phyloP scores from a whole-genome alignment of 2,329 filamentous ascomycete genomes.

The Graphilbum fragrans region DNA sequence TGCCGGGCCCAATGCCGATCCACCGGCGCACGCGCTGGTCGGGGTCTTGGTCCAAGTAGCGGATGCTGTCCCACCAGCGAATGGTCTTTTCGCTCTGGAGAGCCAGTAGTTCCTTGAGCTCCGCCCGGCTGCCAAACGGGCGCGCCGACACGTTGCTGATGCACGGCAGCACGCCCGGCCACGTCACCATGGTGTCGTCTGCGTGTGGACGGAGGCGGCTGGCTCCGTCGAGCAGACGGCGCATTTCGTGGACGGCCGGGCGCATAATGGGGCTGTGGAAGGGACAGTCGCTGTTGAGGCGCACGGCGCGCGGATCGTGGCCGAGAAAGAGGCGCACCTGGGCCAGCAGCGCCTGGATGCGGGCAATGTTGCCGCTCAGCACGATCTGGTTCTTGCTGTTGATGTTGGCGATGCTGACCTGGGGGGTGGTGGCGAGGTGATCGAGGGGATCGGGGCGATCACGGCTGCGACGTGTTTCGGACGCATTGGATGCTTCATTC shows the following conservation, averaged over 20 bases:
- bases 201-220: constrained; percentile 41
- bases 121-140: constrained; percentile 60
- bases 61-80: constrained; percentile 87
- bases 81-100: constrained; percentile 85
- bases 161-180: constrained; percentile 64
- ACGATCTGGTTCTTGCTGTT: constrained; percentile 97
- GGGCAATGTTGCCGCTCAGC: constrained; percentile 72
- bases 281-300: constrained; percentile 75
- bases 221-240: constrained; percentile 47
- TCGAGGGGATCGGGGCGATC: no score
- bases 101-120: constrained; percentile 69
- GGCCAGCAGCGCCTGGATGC: constrained; percentile 68
- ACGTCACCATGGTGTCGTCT: constrained; percentile 55
- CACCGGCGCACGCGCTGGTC: constrained; percentile 58
- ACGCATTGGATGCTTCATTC: no score
- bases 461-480: no score
- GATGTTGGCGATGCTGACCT: constrained; percentile 85
- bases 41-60: constrained; percentile 73
- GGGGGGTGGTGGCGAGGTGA: constrained; percentile 59
- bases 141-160: constrained; percentile 77
- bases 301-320: constrained; percentile 79
- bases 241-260: constrained; percentile 68
- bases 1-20: constrained; percentile 87
- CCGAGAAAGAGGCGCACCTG: constrained; percentile 83
- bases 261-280: constrained; percentile 91